These are phyloP conservation scores for Olyra latifolia DNA, from an alignment of 176 grass and related monocot species.

Conservation along the genomic window DNA sequence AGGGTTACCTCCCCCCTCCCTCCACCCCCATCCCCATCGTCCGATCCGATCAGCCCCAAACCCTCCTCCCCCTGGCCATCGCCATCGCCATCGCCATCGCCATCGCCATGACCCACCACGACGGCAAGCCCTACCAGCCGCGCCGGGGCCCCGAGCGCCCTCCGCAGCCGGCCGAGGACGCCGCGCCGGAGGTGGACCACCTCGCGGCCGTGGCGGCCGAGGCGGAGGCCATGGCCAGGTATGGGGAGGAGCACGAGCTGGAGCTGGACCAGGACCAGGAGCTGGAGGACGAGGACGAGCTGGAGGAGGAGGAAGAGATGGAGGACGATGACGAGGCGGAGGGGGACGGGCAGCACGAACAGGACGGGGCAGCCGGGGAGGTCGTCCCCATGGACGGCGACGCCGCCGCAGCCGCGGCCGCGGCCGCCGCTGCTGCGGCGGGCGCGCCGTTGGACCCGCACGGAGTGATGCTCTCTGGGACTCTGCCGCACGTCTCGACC, in stretches of 20 bases:
- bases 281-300: constrained; percentile 9
- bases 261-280: constrained; percentile 13
- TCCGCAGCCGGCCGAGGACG: constrained; percentile 30
- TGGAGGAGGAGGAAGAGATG: constrained; percentile 27
- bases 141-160: constrained; percentile 59
- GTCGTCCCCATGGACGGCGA: constrained; percentile 64
- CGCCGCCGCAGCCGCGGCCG: constrained; percentile 38
- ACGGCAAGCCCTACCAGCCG: constrained; percentile 79
- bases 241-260: constrained; percentile 24
- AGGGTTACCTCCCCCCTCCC: constrained; percentile 37
- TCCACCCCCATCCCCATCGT: constrained; percentile 43
- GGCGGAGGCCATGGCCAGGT: constrained; percentile 54
- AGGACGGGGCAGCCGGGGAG: constrained; percentile 27
- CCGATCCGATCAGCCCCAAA: constrained; percentile 46
- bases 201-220: constrained; percentile 54
- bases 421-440: constrained; percentile 25
- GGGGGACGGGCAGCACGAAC: constrained; percentile 28
- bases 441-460: constrained; percentile 46
- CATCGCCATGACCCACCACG: constrained; percentile 69
- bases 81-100: constrained; percentile 68
- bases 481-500: constrained; percentile 28
- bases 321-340: constrained; percentile 33
- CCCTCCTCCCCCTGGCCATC: constrained; percentile 47
- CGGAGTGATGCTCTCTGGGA: constrained; percentile 27
- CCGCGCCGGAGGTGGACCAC: constrained; percentile 33